These are phyloP conservation scores for Isoetes engelmannii DNA, from an alignment of 83 land plant genomes.

Conservation along the genomic window DNA sequence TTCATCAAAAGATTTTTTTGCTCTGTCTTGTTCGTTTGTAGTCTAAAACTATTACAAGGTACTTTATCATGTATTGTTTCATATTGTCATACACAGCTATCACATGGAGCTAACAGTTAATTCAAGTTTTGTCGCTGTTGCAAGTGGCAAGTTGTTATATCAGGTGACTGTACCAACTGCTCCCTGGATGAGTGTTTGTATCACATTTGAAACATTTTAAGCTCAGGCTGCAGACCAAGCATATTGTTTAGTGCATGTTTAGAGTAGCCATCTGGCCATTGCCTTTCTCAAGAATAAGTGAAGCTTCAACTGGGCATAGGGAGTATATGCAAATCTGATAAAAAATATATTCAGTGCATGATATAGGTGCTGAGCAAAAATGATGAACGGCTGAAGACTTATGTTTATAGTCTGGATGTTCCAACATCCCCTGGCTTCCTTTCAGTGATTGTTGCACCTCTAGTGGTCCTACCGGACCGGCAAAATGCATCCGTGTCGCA, in stretches of 20 bases:
- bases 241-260: background rate
- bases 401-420: constrained; percentile 59
- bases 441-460: constrained; percentile 79
- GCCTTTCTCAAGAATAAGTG: background rate
- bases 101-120: constrained; percentile 89
- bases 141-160: constrained; percentile 78
- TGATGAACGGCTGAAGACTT: constrained; percentile 52
- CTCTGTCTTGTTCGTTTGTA: too few species aligned
- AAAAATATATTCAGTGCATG: background rate
- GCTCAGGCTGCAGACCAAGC: background rate
- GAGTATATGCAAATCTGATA: background rate
- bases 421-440: constrained; percentile 74
- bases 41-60: too few species aligned
- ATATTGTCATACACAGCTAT: constrained; percentile 42
- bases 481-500: constrained; percentile 59
- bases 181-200: background rate
- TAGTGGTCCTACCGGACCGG: constrained; percentile 68
- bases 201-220: background rate
- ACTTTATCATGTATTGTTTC: background rate
- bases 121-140: constrained; percentile 73
- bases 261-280: background rate
- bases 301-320: background rate
- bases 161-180: constrained; percentile 47
- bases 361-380: constrained; percentile 67
- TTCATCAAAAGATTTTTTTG: too few species aligned